Percentiles rank a stretch among this genome's conserved stretches.
phyloP scores from a whole-genome alignment of 2,329 filamentous ascomycete genomes.

The Cytospora piceicola region DNA sequence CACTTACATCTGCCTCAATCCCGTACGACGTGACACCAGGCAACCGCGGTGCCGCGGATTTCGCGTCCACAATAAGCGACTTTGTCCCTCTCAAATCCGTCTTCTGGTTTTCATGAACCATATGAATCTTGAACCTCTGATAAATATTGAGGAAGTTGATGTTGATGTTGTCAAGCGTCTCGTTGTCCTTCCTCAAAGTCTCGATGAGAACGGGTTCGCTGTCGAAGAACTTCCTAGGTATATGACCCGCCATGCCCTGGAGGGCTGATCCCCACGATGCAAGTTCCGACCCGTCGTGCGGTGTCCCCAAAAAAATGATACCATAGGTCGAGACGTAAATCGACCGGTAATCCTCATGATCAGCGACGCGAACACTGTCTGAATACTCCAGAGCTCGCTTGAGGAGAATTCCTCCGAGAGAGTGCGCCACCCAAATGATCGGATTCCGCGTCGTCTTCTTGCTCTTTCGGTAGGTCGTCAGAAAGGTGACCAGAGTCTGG shows the following conservation, averaged over 20 bases:
- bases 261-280: conserved; percentile 70
- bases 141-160: conserved; percentile 73
- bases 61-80: conserved; percentile 65
- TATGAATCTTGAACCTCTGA: conserved; percentile 71
- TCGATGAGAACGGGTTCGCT: conserved; percentile 69
- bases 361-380: conserved; percentile 60
- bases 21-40: conserved; percentile 73
- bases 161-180: conserved; percentile 75
- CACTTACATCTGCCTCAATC: conserved; percentile 62
- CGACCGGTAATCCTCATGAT: conserved; percentile 67
- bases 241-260: conserved; percentile 67
- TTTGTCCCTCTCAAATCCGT: conserved; percentile 69
- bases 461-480: conserved; percentile 66
- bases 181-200: conserved; percentile 73
- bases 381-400: conserved; percentile 73
- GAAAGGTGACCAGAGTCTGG: conserved; percentile 65
- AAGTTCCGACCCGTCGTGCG: conserved; percentile 70
- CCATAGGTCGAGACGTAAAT: conserved; percentile 77
- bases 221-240: conserved; percentile 69
- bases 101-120: conserved; percentile 76
- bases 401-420: conserved; percentile 72
- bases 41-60: conserved; percentile 69
- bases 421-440: conserved; percentile 78
- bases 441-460: conserved; percentile 62
- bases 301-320: conserved; percentile 77